Conservation (phyloP, 1,139 yeast species). For the Chernovozyma sophiae-reginae region DNA sequence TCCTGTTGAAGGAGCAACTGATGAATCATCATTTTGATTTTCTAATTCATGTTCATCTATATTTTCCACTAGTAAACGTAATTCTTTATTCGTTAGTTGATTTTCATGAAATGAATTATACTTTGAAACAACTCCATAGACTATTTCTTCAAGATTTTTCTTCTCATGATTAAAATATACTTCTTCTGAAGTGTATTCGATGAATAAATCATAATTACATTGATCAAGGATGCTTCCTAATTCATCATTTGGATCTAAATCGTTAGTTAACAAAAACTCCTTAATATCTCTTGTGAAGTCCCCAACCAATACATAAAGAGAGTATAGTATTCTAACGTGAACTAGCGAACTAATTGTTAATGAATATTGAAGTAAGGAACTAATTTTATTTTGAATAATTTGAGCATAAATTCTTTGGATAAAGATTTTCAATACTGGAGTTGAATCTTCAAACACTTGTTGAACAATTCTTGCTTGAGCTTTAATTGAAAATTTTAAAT, state of each 20-base stretch:
- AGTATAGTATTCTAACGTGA: slow-evolving; percentile 72
- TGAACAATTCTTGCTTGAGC: slow-evolving; percentile 71
- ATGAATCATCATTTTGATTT: slow-evolving; percentile 8
- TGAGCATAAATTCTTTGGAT: slow-evolving; percentile 78
- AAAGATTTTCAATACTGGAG: slow-evolving; percentile 64
- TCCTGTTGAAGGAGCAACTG: background rate
- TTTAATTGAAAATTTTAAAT: slow-evolving; percentile 44
- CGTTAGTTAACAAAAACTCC: slow-evolving; percentile 48
- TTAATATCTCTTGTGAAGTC: slow-evolving; percentile 65
- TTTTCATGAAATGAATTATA: slow-evolving; percentile 52
- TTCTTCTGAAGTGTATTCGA: slow-evolving; percentile 64
- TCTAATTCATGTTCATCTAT: slow-evolving; percentile 27
- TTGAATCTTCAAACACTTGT: slow-evolving; percentile 66
- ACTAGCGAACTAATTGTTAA: slow-evolving; percentile 65
- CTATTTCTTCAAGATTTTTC: slow-evolving; percentile 61
- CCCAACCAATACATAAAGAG: slow-evolving; percentile 57
- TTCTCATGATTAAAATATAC: slow-evolving; percentile 72
- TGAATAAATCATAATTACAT: slow-evolving; percentile 66
- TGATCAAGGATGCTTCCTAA: slow-evolving; percentile 64
- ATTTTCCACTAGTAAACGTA: slow-evolving; percentile 41
- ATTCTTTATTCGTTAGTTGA: slow-evolving; percentile 43
- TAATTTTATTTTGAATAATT: slow-evolving; percentile 64
- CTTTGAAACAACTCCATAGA: slow-evolving; percentile 46
- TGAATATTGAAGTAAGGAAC: slow-evolving; percentile 60
- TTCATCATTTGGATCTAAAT: slow-evolving; percentile 39